A percentile compares a stretch with the other conserved stretches of the same genome.
Conservation (phyloP, 805 yeast genomes). For the Ogataea thermomethanolica region DNA sequence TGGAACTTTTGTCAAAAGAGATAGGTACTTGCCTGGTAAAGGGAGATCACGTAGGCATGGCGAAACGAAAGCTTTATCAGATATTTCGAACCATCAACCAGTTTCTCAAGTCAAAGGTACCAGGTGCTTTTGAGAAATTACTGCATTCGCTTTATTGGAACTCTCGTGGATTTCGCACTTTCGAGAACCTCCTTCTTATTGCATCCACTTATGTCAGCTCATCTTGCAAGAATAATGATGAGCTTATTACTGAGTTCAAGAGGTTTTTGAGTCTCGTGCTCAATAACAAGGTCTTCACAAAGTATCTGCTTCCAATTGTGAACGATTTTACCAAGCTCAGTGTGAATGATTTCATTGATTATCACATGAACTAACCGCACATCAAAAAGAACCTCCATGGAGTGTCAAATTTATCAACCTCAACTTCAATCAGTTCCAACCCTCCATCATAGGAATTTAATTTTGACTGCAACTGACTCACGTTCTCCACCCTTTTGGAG, state of each 20-base stretch:
- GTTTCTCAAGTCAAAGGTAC: constrained; percentile 17
- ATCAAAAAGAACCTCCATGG: constrained; percentile 57
- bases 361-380: constrained; percentile 30
- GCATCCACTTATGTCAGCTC: constrained; percentile 16
- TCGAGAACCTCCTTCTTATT: constrained; percentile 18
- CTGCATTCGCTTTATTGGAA: constrained; percentile 9
- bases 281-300: constrained; percentile 26
- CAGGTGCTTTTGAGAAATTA: constrained; percentile 13
- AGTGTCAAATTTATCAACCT: constrained; percentile 55
- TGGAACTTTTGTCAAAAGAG: constrained; percentile 20
- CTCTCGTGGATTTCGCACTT: constrained; percentile 9
- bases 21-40: constrained; percentile 23
- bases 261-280: constrained; percentile 28
- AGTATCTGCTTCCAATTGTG: constrained; percentile 22
- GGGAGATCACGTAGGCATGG: constrained; percentile 23
- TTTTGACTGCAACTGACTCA: constrained; percentile 37
- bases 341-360: constrained; percentile 32
- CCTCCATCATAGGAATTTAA: constrained; percentile 27
- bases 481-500: constrained; percentile 34
- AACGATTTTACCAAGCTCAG: constrained; percentile 31
- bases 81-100: constrained; percentile 26
- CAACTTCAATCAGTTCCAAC: constrained; percentile 53
- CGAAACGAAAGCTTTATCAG: constrained; percentile 24
- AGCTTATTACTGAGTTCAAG: constrained; percentile 28
- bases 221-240: constrained; percentile 20